These are phyloP conservation scores for Ophiostoma tasmaniense DNA, from an alignment of 2,329 filamentous ascomycete genomes.

Conservation along the genomic window DNA sequence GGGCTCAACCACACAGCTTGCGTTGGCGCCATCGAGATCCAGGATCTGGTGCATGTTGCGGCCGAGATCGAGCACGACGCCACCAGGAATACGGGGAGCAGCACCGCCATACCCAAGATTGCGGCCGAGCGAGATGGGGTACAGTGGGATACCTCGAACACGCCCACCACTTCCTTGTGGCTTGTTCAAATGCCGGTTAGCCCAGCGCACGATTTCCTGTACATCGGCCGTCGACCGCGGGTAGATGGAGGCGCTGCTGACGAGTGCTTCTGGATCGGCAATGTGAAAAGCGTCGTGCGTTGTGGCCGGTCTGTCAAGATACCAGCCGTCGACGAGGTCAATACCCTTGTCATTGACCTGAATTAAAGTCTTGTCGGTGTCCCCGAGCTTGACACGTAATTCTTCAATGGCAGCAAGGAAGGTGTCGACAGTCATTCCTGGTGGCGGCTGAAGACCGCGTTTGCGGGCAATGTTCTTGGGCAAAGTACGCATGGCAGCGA, in stretches of 20 bases:
- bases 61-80: conserved; percentile 44
- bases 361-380: conserved; percentile 23
- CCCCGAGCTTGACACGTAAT: conserved; percentile 24
- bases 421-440: conserved; percentile 22
- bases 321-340: conserved; percentile 29
- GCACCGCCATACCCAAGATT: conserved; percentile 43
- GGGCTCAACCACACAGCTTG: conserved; percentile 45
- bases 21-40: conserved; percentile 40
- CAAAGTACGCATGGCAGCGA: conserved; percentile 23
- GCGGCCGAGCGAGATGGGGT: conserved; percentile 40
- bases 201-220: conserved; percentile 37
- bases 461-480: conserved; percentile 21
- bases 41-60: conserved; percentile 45
- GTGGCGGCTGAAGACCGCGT: conserved; percentile 24
- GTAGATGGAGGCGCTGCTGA: conserved; percentile 36
- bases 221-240: conserved; percentile 38
- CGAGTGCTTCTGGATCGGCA: conserved; percentile 34
- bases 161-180: not conserved
- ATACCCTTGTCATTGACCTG: conserved; percentile 27
- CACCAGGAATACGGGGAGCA: conserved; percentile 43
- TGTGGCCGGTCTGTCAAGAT: conserved; percentile 26
- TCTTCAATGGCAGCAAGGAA: conserved; percentile 28
- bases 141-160: conserved; percentile 34
- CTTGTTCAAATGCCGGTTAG: conserved; percentile 19
- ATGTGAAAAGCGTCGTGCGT: conserved; percentile 37